phyloP scores from a whole-genome alignment of 1,284 basidiomycete species.

The Ceratobasidium sp. region DNA sequence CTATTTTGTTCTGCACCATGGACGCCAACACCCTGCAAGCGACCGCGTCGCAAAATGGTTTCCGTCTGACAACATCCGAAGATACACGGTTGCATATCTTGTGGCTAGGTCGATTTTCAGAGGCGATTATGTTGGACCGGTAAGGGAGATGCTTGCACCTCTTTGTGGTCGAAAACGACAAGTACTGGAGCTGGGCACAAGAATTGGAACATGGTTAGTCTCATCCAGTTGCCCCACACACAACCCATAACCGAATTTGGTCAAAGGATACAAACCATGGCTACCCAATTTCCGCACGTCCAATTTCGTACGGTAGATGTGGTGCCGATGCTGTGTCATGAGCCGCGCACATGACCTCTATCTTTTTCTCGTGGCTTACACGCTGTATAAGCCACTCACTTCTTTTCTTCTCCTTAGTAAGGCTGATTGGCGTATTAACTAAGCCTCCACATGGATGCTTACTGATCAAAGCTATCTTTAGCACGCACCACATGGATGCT shows the following conservation, averaged over 20 bases:
- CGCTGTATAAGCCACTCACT: too few species aligned
- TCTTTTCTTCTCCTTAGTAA: too few species aligned
- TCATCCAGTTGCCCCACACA: too few species aligned
- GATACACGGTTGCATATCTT: constrained; percentile 10
- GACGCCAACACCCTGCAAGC: constrained; percentile 23
- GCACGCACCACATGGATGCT: too few species aligned
- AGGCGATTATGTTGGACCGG: not conserved
- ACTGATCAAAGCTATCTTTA: too few species aligned
- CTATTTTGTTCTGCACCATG: constrained; percentile 26
- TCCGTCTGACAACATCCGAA: constrained; percentile 18
- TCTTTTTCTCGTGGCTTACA: too few species aligned
- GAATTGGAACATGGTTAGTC: not conserved
- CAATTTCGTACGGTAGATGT: constrained; percentile 3
- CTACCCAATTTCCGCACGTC: constrained; percentile 1
- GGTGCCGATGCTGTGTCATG: not conserved
- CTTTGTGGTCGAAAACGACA: not conserved
- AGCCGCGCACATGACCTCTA: too few species aligned
- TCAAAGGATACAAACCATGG: constrained; percentile 15
- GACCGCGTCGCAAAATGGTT: constrained; percentile 9
- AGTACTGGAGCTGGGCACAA: not conserved
- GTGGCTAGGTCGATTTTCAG: not conserved
- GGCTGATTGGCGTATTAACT: too few species aligned
- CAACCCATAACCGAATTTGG: too few species aligned
- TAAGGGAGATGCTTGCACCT: not conserved
- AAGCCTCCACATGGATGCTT: too few species aligned